Evolutionary conservation across 345 rosid species (phyloP).

Genomic region (Populus deltoides): DNA sequence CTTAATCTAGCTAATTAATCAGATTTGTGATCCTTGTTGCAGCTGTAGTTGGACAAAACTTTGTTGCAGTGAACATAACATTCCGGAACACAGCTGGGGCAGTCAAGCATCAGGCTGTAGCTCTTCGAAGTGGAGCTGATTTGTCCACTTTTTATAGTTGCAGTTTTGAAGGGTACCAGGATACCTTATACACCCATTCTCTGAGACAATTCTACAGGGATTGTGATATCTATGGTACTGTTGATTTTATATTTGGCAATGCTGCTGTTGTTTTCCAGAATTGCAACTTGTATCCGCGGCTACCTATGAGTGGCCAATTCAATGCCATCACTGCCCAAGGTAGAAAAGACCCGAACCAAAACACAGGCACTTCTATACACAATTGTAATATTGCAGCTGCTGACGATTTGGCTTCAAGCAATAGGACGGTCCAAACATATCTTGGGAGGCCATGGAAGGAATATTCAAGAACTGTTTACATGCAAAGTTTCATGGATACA

Average conservation of each 20-base stretch:
- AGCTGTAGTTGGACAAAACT: constrained; percentile 77
- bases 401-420: constrained; percentile 55
- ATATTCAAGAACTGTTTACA: constrained; percentile 65
- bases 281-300: constrained; percentile 70
- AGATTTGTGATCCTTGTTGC: constrained; percentile 13
- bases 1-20: neutral
- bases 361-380: constrained; percentile 72
- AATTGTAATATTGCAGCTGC: constrained; percentile 62
- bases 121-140: constrained; percentile 68
- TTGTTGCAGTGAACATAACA: constrained; percentile 74
- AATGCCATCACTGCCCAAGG: constrained; percentile 95
- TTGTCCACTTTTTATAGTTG: constrained; percentile 72
- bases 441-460: constrained; percentile 91
- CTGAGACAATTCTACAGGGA: constrained; percentile 79
- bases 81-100: constrained; percentile 89
- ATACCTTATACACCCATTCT: constrained; percentile 74
- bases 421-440: constrained; percentile 44
- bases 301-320: constrained; percentile 66
- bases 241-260: constrained; percentile 89
- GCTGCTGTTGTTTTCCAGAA: constrained; percentile 79
- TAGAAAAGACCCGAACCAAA: constrained; percentile 74
- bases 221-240: constrained; percentile 85
- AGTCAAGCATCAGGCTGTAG: constrained; percentile 81
- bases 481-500: constrained; percentile 49
- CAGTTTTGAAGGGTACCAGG: constrained; percentile 88